These are phyloP conservation scores for Fusarium setosum DNA, from an alignment of 2,329 filamentous ascomycete species.

Conservation along the genomic window DNA sequence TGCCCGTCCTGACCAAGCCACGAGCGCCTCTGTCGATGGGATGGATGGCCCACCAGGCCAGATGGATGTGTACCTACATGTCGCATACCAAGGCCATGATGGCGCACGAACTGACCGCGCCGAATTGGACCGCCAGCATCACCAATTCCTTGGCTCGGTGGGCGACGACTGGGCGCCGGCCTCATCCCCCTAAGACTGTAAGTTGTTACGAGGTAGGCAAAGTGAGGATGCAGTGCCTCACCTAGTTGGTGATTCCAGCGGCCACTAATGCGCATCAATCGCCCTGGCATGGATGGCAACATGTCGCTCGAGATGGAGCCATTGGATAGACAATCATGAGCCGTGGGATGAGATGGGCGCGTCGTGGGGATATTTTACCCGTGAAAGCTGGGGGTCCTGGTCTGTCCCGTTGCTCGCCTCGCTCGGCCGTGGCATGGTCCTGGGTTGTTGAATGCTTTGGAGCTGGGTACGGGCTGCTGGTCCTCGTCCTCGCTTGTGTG, in stretches of 20 bases:
- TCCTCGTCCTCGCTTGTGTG: neutral
- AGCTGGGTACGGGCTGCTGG: conserved; percentile 14
- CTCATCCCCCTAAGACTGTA: conserved; percentile 8
- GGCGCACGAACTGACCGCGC: conserved; percentile 23
- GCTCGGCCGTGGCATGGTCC: conserved; percentile 1
- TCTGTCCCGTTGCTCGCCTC: conserved; percentile 18
- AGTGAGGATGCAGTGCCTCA: conserved; percentile 24
- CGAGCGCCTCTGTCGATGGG: conserved; percentile 23
- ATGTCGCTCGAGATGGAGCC: conserved; percentile 4
- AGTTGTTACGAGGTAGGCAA: conserved; percentile 14
- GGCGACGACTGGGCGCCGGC: conserved; percentile 14
- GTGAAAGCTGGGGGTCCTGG: conserved; percentile 22
- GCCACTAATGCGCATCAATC: conserved; percentile 39
- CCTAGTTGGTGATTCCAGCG: conserved; percentile 22
- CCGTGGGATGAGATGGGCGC: conserved; percentile 14
- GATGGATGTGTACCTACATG: conserved; percentile 36
- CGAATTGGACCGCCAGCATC: conserved; percentile 11
- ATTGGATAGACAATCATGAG: conserved; percentile 4
- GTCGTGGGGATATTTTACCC: conserved; percentile 10
- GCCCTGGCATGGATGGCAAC: conserved; percentile 28
- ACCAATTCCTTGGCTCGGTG: conserved; percentile 10
- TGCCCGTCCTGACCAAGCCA: conserved; percentile 39
- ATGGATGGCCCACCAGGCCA: conserved; percentile 24
- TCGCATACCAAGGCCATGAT: conserved; percentile 30
- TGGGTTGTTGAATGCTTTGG: conserved; percentile 4